Evolutionary conservation across 2,329 filamentous ascomycete species (phyloP).

Genomic region (Calonectria hawksworthii): DNA sequence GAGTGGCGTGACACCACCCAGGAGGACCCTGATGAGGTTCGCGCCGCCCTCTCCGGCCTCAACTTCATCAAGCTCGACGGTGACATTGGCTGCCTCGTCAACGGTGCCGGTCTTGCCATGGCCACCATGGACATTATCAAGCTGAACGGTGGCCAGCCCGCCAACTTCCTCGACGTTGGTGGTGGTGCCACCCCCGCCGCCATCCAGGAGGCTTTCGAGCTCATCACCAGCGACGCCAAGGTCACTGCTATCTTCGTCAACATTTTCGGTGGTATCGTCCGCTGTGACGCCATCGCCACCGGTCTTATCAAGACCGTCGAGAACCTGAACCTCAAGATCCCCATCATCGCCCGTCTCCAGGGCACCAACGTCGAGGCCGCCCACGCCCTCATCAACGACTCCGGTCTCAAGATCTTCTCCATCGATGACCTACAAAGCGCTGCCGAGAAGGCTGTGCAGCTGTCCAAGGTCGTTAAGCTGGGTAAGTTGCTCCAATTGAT

Average conservation of each 20-base stretch:
- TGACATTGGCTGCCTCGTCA: constrained; percentile 99
- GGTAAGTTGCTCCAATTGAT: constrained; percentile 68
- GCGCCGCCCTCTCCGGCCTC: constrained; percentile 91
- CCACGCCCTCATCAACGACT: constrained; percentile 94
- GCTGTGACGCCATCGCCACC: constrained; percentile 96
- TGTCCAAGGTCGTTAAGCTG: constrained; percentile 99
- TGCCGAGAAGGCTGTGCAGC: constrained; percentile 98
- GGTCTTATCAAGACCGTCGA: constrained; percentile 96
- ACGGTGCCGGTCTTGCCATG: constrained; percentile 99
- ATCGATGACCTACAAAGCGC: constrained; percentile 98
- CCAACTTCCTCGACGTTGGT: constrained; percentile 99
- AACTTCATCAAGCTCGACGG: constrained; percentile 99
- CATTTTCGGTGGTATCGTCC: constrained; percentile 99
- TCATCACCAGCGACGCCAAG: constrained; percentile 98
- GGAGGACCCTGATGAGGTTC: constrained; percentile 98
- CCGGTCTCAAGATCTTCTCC: constrained; percentile 99
- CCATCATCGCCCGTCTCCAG: constrained; percentile 96
- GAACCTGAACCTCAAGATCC: constrained; percentile 94
- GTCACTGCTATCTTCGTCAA: constrained; percentile 99
- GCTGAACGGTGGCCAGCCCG: constrained; percentile 94
- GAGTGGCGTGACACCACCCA: constrained; percentile 93
- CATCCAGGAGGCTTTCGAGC: constrained; percentile 97
- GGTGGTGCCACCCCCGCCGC: constrained; percentile 96
- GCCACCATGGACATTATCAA: constrained; percentile 99
- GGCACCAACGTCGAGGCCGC: constrained; percentile 98